A percentile compares a stretch with the other conserved stretches of the same genome.
Evolutionary conservation across 2,329 filamentous ascomycete species (phyloP).

Genomic region (Claviceps cyperi): DNA sequence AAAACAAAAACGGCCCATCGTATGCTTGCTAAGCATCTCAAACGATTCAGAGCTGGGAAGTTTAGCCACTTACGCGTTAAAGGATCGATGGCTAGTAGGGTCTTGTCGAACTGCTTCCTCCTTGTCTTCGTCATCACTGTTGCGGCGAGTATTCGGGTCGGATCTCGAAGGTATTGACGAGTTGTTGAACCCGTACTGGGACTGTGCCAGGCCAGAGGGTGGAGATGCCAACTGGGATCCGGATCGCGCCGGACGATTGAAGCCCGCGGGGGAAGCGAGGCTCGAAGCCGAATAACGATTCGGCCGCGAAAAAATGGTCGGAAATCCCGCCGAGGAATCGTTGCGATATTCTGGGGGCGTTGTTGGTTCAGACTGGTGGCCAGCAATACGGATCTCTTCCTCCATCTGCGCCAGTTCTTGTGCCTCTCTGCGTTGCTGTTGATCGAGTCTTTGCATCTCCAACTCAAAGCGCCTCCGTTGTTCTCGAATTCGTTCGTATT

Average conservation of each 20-base stretch:
- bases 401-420: constrained; percentile 76
- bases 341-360: constrained; percentile 90
- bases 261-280: constrained; percentile 66
- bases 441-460: constrained; percentile 80
- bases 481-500: constrained; percentile 82
- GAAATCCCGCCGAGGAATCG: constrained; percentile 51
- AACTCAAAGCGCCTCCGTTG: constrained; percentile 81
- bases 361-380: constrained; percentile 85
- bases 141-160: constrained; percentile 71
- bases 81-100: constrained; percentile 56
- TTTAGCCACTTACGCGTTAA: constrained; percentile 56
- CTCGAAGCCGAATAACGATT: constrained; percentile 84
- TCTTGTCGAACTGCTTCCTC: constrained; percentile 57
- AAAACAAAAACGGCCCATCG: neutral
- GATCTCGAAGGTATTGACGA: constrained; percentile 60
- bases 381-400: constrained; percentile 49
- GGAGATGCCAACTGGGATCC: constrained; percentile 73
- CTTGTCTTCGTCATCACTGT: constrained; percentile 84
- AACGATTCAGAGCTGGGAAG: neutral
- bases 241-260: constrained; percentile 59
- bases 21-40: neutral
- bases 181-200: constrained; percentile 36
- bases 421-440: constrained; percentile 70
- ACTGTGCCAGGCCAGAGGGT: constrained; percentile 46
- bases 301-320: constrained; percentile 66